These are phyloP conservation scores for Corchorus capsularis DNA, from an alignment of 345 rosid species.

Conservation along the genomic window DNA sequence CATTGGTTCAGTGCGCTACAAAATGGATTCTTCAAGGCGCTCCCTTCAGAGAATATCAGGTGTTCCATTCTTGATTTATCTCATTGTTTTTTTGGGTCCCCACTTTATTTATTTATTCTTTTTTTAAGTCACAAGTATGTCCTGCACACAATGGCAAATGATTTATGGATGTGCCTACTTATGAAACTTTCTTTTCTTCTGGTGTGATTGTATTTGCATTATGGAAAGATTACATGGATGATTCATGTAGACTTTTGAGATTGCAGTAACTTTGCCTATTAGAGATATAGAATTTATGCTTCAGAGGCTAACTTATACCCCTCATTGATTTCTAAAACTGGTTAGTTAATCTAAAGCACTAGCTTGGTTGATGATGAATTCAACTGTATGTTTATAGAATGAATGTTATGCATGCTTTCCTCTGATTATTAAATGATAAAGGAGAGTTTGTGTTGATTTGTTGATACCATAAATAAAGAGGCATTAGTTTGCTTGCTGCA, in stretches of 20 bases:
- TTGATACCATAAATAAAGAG: not conserved
- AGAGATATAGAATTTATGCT: not conserved
- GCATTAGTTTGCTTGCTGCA: not conserved
- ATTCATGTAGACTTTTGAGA: no score
- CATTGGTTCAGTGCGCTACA: constrained; percentile 78
- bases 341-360: not conserved
- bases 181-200: not conserved
- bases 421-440: not conserved
- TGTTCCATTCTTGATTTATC: constrained; percentile 27
- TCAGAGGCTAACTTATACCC: not conserved
- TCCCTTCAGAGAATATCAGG: constrained; percentile 91
- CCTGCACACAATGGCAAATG: not conserved
- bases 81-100: not conserved
- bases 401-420: not conserved
- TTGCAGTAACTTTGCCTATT: no score
- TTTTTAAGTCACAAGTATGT: no score
- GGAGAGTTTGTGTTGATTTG: not conserved
- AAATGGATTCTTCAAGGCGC: constrained; percentile 88
- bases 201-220: not conserved
- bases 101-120: not conserved
- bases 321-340: not conserved
- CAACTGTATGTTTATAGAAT: not conserved
- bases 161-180: not conserved
- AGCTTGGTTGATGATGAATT: not conserved
- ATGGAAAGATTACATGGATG: no score